These are phyloP conservation scores for Septoria linicola DNA, from an alignment of 2,329 filamentous ascomycete species.

Conservation along the genomic window DNA sequence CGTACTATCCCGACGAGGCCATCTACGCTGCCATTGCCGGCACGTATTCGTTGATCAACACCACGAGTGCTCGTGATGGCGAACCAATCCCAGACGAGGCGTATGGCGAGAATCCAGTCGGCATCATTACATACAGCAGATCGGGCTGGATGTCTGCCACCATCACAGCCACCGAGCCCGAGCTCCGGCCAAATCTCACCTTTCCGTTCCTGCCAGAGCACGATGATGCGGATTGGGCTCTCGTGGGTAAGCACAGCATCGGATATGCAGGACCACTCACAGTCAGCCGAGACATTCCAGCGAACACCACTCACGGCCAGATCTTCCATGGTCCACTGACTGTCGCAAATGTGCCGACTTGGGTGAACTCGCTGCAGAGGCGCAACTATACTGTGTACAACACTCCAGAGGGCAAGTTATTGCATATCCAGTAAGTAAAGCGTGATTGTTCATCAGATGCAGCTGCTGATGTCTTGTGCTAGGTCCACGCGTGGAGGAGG, in stretches of 20 bases:
- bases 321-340: conserved; percentile 19
- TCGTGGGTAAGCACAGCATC: conserved; percentile 17
- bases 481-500: conserved; percentile 12
- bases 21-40: conserved; percentile 14
- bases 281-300: conserved; percentile 9
- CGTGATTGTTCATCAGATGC: background rate
- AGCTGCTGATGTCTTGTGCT: background rate
- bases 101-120: conserved; percentile 14
- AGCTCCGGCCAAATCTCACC: conserved; percentile 15
- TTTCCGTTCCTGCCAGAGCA: conserved; percentile 15
- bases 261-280: conserved; percentile 12
- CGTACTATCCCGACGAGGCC: conserved; percentile 6
- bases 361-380: conserved; percentile 10
- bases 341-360: conserved; percentile 17
- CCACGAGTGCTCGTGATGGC: conserved; percentile 9
- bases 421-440: conserved; percentile 9
- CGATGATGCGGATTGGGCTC: conserved; percentile 13
- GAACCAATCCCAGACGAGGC: conserved; percentile 13
- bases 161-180: conserved; percentile 17
- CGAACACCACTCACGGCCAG: conserved; percentile 12
- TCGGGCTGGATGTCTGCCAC: conserved; percentile 18
- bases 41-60: conserved; percentile 17
- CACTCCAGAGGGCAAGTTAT: conserved; percentile 11
- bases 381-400: conserved; percentile 17
- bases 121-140: conserved; percentile 18